Percentiles rank a stretch among this genome's conserved stretches.
These are phyloP conservation scores for Rhodotorula glutinis DNA, from an alignment of 1,284 basidiomycete species.

Conservation along the genomic window DNA sequence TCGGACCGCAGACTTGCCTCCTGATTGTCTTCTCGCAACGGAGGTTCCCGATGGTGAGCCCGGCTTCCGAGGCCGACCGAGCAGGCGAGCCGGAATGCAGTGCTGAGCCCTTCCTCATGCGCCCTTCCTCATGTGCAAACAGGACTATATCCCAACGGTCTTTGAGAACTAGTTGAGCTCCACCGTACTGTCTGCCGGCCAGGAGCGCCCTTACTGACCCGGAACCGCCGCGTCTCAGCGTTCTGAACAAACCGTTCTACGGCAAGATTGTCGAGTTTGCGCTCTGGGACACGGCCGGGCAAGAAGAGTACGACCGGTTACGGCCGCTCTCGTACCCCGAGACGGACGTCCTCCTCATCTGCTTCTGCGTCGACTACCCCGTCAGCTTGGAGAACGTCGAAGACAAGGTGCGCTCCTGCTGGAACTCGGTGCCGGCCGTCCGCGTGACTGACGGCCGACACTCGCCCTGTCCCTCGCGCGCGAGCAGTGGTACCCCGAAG, in stretches of 20 bases:
- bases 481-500: slow-evolving; percentile 91
- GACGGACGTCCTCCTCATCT: slow-evolving; percentile 89
- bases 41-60: slow-evolving; percentile 83
- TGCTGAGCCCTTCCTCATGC: not conserved
- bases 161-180: slow-evolving; percentile 64
- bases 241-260: slow-evolving; percentile 24
- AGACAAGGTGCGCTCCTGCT: slow-evolving; percentile 66
- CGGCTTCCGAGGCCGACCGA: not conserved
- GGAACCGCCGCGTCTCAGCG: slow-evolving; percentile 10
- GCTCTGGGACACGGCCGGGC: slow-evolving; percentile 92
- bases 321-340: slow-evolving; percentile 74
- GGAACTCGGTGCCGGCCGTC: not conserved
- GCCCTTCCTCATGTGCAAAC: slow-evolving; percentile 1
- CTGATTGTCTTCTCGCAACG: slow-evolving; percentile 85
- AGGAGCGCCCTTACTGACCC: not conserved
- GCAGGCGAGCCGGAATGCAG: too few relatives aligned
- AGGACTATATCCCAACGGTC: slow-evolving; percentile 90
- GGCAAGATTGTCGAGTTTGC: slow-evolving; percentile 90
- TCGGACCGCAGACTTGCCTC: slow-evolving; percentile 63
- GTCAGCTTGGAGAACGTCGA: slow-evolving; percentile 92
- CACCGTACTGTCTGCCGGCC: not conserved
- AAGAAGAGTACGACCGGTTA: slow-evolving; percentile 63
- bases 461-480: too few relatives aligned
- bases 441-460: too few relatives aligned
- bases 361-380: slow-evolving; percentile 87